Evolutionary conservation across 2,329 filamentous ascomycete species (phyloP).

Genomic region (Ophiostoma triangulosporum): DNA sequence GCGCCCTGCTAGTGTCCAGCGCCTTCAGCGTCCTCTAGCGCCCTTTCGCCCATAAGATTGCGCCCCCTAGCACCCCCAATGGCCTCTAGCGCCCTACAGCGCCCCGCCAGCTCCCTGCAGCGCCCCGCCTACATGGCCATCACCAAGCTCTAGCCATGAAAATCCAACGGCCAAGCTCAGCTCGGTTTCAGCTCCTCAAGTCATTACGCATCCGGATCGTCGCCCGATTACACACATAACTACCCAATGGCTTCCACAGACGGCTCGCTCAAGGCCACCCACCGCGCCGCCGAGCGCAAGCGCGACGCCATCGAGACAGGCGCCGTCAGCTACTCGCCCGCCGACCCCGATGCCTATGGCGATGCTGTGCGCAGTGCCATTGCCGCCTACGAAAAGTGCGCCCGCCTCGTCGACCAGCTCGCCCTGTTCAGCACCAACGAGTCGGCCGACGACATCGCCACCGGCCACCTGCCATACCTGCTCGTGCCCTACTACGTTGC

Average conservation of each 20-base stretch:
- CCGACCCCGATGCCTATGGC: conserved; percentile 50
- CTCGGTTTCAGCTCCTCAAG: no score
- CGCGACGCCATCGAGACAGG: conserved; percentile 41
- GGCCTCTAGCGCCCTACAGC: no score
- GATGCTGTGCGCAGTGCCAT: conserved; percentile 55
- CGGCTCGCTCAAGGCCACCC: conserved; percentile 30
- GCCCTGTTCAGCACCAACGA: conserved; percentile 89
- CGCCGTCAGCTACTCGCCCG: background rate
- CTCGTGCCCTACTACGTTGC: conserved; percentile 66
- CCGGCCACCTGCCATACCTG: conserved; percentile 75
- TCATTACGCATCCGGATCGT: no score
- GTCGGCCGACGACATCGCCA: conserved; percentile 70
- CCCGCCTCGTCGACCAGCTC: conserved; percentile 52
- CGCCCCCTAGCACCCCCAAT: no score
- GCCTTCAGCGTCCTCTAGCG: no score
- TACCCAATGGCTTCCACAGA: background rate
- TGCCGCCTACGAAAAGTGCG: conserved; percentile 58
- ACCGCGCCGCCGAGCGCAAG: conserved; percentile 35
- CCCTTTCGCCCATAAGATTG: no score
- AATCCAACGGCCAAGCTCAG: background rate
- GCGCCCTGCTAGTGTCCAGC: no score
- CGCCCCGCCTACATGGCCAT: no score
- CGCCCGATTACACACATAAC: background rate
- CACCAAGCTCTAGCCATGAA: background rate
- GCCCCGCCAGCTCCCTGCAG: no score